A percentile compares a stretch with the other conserved stretches of the same genome.
Evolutionary conservation across 2,329 filamentous ascomycete species (phyloP).

Genomic region (Neonectria punicea): DNA sequence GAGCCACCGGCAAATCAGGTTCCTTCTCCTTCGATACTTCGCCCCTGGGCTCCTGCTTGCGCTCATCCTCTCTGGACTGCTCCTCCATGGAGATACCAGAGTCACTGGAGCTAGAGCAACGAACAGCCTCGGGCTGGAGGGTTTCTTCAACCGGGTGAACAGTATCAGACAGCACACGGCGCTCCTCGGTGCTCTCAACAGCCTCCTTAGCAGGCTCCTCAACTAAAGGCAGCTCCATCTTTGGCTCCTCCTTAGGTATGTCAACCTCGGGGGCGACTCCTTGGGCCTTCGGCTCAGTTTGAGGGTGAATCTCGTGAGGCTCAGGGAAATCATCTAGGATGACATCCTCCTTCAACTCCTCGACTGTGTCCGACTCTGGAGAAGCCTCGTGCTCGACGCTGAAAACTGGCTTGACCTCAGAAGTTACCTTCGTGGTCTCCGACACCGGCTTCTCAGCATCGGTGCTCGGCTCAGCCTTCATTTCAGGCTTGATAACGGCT

Average conservation of each 20-base stretch:
- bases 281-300: constrained; percentile 8
- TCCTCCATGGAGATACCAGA: constrained; percentile 38
- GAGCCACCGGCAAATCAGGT: background rate
- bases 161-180: background rate
- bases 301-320: constrained; percentile 19
- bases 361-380: constrained; percentile 2
- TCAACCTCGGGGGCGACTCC: background rate
- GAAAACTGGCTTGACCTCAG: constrained; percentile 13
- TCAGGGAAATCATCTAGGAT: constrained; percentile 32
- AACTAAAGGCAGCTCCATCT: constrained; percentile 7
- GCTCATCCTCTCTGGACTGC: constrained; percentile 28
- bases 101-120: constrained; percentile 29
- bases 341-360: constrained; percentile 16
- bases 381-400: constrained; percentile 6
- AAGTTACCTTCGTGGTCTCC: constrained; percentile 15
- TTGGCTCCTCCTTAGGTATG: constrained; percentile 7
- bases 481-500: background rate
- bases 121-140: constrained; percentile 9
- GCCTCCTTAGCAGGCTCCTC: constrained; percentile 9
- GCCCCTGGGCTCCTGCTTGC: constrained; percentile 4
- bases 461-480: constrained; percentile 4
- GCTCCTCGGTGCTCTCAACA: background rate
- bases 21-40: constrained; percentile 7
- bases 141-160: background rate
- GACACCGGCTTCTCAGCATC: constrained; percentile 26